Base-by-base conservation (phyloP, 768 basidiomycete genomes). In the Suillus sp. region DNA sequence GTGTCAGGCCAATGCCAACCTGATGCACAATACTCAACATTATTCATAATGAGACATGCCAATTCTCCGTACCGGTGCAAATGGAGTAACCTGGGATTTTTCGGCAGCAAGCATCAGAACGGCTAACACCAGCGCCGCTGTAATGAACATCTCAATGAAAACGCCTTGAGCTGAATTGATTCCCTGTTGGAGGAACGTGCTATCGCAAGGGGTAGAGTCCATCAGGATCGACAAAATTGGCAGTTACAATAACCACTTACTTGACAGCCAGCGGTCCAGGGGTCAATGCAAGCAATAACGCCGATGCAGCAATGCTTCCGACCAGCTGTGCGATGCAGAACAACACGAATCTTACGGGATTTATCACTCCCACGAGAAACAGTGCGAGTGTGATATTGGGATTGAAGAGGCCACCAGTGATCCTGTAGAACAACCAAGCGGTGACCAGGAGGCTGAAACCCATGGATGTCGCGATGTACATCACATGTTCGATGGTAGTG, bases 41-140 rank as follows among this genome's bases (percentile, higher is more conserved):
- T 53, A 6, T 13, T 32, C 20, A n/a, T 32, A 20, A 6, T 53
- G 20, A 32, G 10, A 32, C 2, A 32, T 20, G 20, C 20, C 2
- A 32, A 42, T 34, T n/a, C 38, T 13, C 18, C 75, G 51, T 65
- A 87, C 86, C n/a, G 89, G 89, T 22, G 88, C 88, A 68, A 89
- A 87, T 0, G 88, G 85, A 1, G 88, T 90, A 2, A 79, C 78
- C 32, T 78, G 75, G 67, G 89, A 88, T 73, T 90, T 90, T 74
- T 90, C 89, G 18, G 85, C 86, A 4, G 89, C 89, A 30, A 90
- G 72, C 87, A 90, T 89, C 65, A 90, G 81, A n/a, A 89, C 86
- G 7, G 89, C 78, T 16, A 88, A 72, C 48, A 85, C 82, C 45
- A 90, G 78, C 18, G 79, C 78, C 14, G 83, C 78, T 16, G 88